A percentile compares a stretch with the other conserved stretches of the same genome.
Evolutionary conservation across 106 monocot species (phyloP).

Genomic region (Dendrobium officinale): DNA sequence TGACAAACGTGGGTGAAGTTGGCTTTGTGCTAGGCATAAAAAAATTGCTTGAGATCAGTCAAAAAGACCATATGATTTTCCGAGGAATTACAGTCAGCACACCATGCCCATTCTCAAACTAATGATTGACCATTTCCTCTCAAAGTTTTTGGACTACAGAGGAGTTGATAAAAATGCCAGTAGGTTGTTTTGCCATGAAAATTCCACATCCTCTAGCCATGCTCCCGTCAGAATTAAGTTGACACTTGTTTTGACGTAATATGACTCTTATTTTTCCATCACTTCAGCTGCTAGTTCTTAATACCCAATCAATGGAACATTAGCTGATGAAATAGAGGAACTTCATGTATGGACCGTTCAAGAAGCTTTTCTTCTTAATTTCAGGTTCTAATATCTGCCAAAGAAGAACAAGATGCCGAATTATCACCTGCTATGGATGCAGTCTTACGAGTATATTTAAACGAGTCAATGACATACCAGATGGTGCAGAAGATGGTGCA

Average conservation of each 20-base stretch:
- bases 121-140: no score
- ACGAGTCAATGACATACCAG: conserved; percentile 51
- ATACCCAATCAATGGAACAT: neutral
- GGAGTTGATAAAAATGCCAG: no score
- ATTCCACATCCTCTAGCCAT: neutral
- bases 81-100: no score
- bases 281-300: neutral
- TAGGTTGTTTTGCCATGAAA: neutral
- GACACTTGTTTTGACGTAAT: neutral
- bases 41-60: no score
- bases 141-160: no score
- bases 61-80: no score
- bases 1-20: no score
- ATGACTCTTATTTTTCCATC: neutral
- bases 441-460: conserved; percentile 70
- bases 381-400: conserved; percentile 79
- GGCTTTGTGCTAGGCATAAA: no score
- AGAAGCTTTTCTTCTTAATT: neutral
- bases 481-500: conserved; percentile 28
- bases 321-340: neutral
- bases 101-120: no score
- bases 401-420: conserved; percentile 73
- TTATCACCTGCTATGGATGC: conserved; percentile 85
- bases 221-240: neutral
- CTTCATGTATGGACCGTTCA: neutral